A percentile compares a stretch with the other conserved stretches of the same genome.
Evolutionary conservation across 495 filamentous ascomycete genomes (phyloP).

Genomic region (Neohortaea acidophila): DNA sequence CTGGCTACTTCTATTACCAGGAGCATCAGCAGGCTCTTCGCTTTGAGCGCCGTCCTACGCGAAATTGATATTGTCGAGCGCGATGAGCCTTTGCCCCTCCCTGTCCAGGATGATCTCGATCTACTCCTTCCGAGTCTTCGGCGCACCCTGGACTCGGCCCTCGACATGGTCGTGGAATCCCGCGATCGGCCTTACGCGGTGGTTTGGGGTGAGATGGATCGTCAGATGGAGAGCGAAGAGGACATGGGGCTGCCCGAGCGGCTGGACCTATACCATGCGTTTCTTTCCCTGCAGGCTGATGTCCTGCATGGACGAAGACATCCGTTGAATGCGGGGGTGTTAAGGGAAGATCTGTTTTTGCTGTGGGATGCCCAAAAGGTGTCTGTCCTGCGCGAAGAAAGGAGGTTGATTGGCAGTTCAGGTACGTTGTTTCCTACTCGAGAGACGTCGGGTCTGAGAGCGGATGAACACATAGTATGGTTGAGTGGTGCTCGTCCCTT

Average conservation of each 20-base stretch:
- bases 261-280: constrained; percentile 38
- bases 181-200: constrained; percentile 30
- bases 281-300: constrained; percentile 35
- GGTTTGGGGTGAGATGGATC: constrained; percentile 38
- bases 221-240: constrained; percentile 37
- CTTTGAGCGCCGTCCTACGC: constrained; percentile 36
- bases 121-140: constrained; percentile 34
- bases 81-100: constrained; percentile 6
- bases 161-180: constrained; percentile 35
- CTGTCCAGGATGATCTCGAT: constrained; percentile 32
- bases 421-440: too few species aligned
- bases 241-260: constrained; percentile 35
- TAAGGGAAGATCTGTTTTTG: constrained; percentile 13
- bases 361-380: constrained; percentile 11
- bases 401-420: neutral
- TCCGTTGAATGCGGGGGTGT: constrained; percentile 12
- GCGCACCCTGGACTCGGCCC: constrained; percentile 39
- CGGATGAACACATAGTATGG: too few species aligned
- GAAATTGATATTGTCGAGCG: constrained; percentile 29
- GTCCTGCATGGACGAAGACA: constrained; percentile 31
- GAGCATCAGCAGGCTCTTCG: constrained; percentile 40
- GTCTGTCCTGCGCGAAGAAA: neutral
- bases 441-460: too few species aligned
- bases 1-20: constrained; percentile 39
- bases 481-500: too few species aligned